phyloP scores from a whole-genome alignment of 2,329 filamentous ascomycete species.

The Aspergillus aculeatinus region DNA sequence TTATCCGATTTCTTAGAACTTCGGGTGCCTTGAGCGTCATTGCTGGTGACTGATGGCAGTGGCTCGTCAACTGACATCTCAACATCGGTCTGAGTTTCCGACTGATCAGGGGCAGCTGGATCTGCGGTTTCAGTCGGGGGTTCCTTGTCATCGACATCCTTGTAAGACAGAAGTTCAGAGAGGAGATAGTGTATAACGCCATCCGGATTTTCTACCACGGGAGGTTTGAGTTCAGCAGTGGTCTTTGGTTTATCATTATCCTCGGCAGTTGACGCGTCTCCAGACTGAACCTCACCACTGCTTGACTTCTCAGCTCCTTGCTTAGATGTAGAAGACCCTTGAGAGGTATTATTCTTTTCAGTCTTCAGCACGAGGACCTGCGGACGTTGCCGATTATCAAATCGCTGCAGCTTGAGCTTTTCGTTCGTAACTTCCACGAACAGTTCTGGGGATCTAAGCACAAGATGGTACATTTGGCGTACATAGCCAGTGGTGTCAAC shows the following conservation, averaged over 20 bases:
- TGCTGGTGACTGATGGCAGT: conserved; percentile 34
- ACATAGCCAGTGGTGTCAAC: conserved; percentile 72
- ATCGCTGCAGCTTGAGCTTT: conserved; percentile 71
- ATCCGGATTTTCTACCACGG: conserved; percentile 86
- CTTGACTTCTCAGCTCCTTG: conserved; percentile 27
- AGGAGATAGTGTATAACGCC: conserved; percentile 94
- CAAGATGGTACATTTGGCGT: conserved; percentile 73
- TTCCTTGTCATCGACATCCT: conserved; percentile 87
- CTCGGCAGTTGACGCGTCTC: conserved; percentile 20
- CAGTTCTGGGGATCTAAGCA: conserved; percentile 75
- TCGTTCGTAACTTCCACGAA: conserved; percentile 89
- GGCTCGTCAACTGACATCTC: conserved; percentile 50
- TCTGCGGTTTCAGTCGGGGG: conserved; percentile 38
- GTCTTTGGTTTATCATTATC: conserved; percentile 53
- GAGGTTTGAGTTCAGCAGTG: conserved; percentile 71
- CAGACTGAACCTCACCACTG: conserved; percentile 29
- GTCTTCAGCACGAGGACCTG: conserved; percentile 56
- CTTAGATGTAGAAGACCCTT: conserved; percentile 25
- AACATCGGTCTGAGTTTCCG: conserved; percentile 45
- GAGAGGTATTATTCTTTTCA: conserved; percentile 35
- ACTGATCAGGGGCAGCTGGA: conserved; percentile 29
- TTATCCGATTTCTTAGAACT: conserved; percentile 67
- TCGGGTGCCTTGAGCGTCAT: conserved; percentile 28
- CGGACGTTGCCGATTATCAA: conserved; percentile 54
- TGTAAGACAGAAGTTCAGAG: conserved; percentile 86